phyloP scores from a whole-genome alignment of 2,329 filamentous ascomycete genomes.

The Paramyrothecium roridum region DNA sequence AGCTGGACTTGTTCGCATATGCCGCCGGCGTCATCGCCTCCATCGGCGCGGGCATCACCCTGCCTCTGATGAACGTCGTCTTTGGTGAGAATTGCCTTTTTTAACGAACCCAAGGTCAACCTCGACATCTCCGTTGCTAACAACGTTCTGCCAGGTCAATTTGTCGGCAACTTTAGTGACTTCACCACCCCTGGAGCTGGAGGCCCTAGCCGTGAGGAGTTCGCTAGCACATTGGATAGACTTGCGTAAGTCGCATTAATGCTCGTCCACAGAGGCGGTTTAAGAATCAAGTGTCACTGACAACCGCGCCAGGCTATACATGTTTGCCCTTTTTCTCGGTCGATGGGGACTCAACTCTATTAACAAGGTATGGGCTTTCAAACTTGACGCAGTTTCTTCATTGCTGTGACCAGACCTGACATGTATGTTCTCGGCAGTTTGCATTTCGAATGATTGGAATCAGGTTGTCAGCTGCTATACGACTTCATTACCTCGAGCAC shows the following conservation, averaged over 20 bases:
- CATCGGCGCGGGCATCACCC: constrained; percentile 49
- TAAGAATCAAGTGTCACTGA: not conserved
- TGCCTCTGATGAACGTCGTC: constrained; percentile 58
- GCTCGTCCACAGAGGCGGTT: constrained; percentile 7
- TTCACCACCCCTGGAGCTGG: constrained; percentile 31
- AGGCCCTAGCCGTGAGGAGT: constrained; percentile 27
- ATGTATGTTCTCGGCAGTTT: constrained; percentile 34
- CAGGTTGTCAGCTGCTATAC: constrained; percentile 56
- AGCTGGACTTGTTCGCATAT: constrained; percentile 48
- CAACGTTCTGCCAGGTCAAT: constrained; percentile 25
- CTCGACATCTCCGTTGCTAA: not conserved
- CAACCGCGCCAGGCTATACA: constrained; percentile 50
- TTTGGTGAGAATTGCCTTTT: constrained; percentile 40
- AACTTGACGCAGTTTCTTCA: not conserved
- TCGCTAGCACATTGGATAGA: constrained; percentile 37
- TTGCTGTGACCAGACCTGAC: not conserved
- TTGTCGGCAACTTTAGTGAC: constrained; percentile 45
- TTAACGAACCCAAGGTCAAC: not conserved
- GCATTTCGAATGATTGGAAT: constrained; percentile 60
- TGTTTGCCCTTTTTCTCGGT: constrained; percentile 68
- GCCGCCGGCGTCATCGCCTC: constrained; percentile 43
- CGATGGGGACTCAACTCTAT: constrained; percentile 63
- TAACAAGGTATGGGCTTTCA: constrained; percentile 38
- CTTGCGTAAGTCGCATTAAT: constrained; percentile 34
- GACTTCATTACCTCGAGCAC: constrained; percentile 61